Evolutionary conservation across 345 rosid species (phyloP), one percentile per base, ranked within the genome.

Genomic region (Fremontodendron californicum): DNA sequence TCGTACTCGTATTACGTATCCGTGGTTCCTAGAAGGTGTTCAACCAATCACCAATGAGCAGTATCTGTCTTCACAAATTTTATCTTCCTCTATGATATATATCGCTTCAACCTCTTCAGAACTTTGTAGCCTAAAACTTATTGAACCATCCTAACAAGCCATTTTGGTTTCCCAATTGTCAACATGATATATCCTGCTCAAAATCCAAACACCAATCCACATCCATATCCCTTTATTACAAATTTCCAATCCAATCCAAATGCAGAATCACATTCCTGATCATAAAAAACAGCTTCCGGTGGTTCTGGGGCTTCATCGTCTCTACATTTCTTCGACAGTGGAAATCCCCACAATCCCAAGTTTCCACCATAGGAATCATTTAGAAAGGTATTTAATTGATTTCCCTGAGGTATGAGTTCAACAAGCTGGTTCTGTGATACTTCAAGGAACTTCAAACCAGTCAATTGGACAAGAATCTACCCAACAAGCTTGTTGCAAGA

Each of bases 351-450:
- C 21, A 33, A 62, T 31, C 67, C 40, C 16, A 18, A 13, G 33
- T 31, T 62, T 4, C 40, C 67, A 6, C 7, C 4, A 16, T 62
- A 31, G 40, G 67, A 62, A 62, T 62, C 43, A 3, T 62, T 62
- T 1, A 16, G 23, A 33, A 62, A 62, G 11, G 42, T 33, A 7
- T 62, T 33, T 0, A 62, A 33, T 31, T 62, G 67, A 6, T 33
- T 62, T 33, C 67, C 67, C 42, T 16, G 21, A 67, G 80, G 85
- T 19, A 79, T 63, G 4, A 12, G 74, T 35, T 80, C 86, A 0
- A 2, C 27, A 5, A 83, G 80, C 5, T 37, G 62, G 18, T 78
- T 82, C 8, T 77, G n/a, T 9, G 80, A 77, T 5, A 61, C 67
- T 16, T 21, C 21, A 9, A 80, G 74, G 31, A 3, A 81, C 0